A percentile compares a stretch with the other conserved stretches of the same genome.
Evolutionary conservation across 78 protist genomes (phyloP).

Genomic region (Chrysochromulina parva): DNA sequence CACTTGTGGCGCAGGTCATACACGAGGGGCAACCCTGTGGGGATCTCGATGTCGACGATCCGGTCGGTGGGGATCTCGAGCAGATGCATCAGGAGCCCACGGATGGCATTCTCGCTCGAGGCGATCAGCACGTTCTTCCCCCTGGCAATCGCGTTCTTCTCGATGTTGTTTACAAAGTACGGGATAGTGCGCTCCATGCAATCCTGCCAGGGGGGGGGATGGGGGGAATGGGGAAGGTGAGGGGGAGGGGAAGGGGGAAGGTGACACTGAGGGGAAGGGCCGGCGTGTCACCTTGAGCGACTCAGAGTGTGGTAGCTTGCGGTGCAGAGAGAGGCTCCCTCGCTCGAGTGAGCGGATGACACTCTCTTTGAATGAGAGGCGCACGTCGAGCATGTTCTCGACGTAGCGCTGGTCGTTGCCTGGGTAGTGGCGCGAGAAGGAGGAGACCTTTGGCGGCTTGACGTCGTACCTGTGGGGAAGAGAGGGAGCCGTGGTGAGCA

Average conservation of each 20-base stretch:
- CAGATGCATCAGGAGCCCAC: slow-evolving; percentile 14
- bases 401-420: slow-evolving; percentile 5
- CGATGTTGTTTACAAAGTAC: neutral
- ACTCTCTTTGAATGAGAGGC: neutral
- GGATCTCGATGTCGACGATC: slow-evolving; percentile 2
- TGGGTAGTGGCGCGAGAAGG: slow-evolving; percentile 5
- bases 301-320: neutral
- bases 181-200: slow-evolving; percentile 34
- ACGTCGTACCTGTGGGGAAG: neutral
- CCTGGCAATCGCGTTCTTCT: neutral
- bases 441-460: neutral
- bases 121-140: slow-evolving; percentile 11
- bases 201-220: neutral
- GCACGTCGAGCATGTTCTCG: neutral
- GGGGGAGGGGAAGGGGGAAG: no score
- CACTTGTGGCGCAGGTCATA: neutral
- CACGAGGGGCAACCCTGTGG: neutral
- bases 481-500: no score
- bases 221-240: no score
- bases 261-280: no score
- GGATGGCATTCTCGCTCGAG: slow-evolving; percentile 5
- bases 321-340: neutral
- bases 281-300: neutral
- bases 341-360: neutral
- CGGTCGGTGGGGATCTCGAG: neutral